Evolutionary conservation across 1,139 yeast species (phyloP).

Genomic region (Suzukiozyma palmioleophila): DNA sequence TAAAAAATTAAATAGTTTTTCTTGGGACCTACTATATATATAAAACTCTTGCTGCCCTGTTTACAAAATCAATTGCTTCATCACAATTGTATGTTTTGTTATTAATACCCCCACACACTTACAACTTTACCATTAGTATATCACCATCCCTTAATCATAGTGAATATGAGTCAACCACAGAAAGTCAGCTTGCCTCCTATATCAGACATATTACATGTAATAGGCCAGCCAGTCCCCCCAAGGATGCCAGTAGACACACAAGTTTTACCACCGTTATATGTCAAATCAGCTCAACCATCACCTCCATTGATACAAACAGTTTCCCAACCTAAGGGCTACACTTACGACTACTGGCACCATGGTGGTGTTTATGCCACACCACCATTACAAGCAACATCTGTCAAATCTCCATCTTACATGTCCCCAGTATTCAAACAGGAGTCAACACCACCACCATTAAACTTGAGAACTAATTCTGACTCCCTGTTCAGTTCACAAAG

Average conservation of each 20-base stretch:
- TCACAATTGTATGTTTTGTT: too few relatives aligned
- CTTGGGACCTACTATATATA: too few relatives aligned
- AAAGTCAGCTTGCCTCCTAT: constrained; percentile 36
- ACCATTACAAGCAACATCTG: not conserved
- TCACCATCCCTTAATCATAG: not conserved
- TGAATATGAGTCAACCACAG: constrained; percentile 1
- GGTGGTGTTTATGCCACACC: constrained; percentile 1
- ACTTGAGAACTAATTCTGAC: not conserved
- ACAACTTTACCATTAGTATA: not conserved
- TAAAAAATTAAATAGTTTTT: too few relatives aligned
- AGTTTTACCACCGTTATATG: constrained; percentile 1
- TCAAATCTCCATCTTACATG: not conserved
- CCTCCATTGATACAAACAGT: constrained; percentile 5
- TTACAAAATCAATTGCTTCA: too few relatives aligned
- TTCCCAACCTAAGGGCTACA: constrained; percentile 2
- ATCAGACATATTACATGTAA: constrained; percentile 24
- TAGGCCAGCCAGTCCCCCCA: constrained; percentile 5
- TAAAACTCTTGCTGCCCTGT: too few relatives aligned
- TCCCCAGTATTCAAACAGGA: not conserved
- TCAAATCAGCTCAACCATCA: constrained; percentile 1
- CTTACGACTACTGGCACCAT: not conserved
- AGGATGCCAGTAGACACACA: not conserved
- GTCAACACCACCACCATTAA: not conserved
- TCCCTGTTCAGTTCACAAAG: not conserved
- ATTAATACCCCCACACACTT: not conserved